These are phyloP conservation scores for Nannochloropsis gaditana DNA, from an alignment of 108 stramenopile species.

Conservation along the genomic window DNA sequence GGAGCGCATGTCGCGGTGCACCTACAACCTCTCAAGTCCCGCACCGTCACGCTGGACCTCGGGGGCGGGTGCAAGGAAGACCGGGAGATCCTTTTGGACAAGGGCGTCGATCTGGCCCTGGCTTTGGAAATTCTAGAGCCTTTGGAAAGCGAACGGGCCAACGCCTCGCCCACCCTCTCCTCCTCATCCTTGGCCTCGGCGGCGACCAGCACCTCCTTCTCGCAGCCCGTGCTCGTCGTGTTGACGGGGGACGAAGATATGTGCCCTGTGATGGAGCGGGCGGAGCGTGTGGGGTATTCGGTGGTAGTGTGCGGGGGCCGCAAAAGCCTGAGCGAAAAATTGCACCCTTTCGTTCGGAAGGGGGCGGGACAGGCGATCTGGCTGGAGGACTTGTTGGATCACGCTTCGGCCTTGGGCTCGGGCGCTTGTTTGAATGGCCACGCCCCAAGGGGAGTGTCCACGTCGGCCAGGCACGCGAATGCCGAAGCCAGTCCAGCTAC, in stretches of 20 bases:
- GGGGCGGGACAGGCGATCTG: background rate
- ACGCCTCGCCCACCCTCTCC: background rate
- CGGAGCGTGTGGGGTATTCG: background rate
- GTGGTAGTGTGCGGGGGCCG: background rate
- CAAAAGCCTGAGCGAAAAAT: background rate
- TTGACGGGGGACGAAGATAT: slow-evolving; percentile 1
- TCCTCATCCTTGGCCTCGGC: background rate
- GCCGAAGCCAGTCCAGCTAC: too few species aligned
- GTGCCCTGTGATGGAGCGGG: background rate
- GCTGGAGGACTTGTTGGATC: background rate
- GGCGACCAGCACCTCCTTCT: background rate
- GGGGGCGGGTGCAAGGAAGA: background rate
- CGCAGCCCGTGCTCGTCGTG: background rate
- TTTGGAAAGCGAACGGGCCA: background rate
- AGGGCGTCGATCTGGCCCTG: background rate
- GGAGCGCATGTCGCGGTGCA: background rate
- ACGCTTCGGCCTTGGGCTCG: background rate
- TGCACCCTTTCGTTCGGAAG: background rate
- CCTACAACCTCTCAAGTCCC: background rate
- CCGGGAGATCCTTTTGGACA: background rate
- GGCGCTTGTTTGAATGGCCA: too few species aligned
- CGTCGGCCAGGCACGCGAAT: too few species aligned
- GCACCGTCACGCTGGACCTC: background rate
- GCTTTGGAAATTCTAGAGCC: background rate
- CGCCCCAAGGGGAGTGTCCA: too few species aligned